Evolutionary conservation across 495 filamentous ascomycete genomes (phyloP).

Genomic region (Haplographium delicatum): DNA sequence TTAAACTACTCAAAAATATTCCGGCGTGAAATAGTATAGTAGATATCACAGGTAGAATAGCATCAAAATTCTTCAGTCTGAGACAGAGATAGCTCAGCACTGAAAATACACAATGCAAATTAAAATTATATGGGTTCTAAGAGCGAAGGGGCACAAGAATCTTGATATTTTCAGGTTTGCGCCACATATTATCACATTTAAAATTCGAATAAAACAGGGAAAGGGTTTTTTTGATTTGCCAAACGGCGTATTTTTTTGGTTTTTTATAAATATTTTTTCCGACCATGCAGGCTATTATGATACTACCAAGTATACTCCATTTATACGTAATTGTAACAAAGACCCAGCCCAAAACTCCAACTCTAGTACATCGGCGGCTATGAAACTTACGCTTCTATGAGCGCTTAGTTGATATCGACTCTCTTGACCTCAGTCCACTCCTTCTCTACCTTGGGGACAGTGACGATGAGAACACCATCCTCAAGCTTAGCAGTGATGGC

Average conservation of each 20-base stretch:
- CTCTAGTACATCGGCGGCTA: background rate
- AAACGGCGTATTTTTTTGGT: constrained; percentile 17
- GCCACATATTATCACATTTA: constrained; percentile 1
- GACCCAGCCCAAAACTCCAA: constrained; percentile 4
- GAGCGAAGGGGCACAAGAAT: too few species aligned
- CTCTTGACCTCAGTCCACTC: constrained; percentile 55
- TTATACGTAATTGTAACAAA: constrained; percentile 2
- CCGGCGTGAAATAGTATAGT: too few species aligned
- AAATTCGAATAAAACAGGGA: too few species aligned
- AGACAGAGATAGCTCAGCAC: too few species aligned
- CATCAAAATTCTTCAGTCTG: too few species aligned
- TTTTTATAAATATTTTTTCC: constrained; percentile 8
- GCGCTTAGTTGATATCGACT: constrained; percentile 48
- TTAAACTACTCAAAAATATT: too few species aligned
- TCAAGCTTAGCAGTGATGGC: constrained; percentile 61
- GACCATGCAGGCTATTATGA: constrained; percentile 14
- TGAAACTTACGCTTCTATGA: background rate
- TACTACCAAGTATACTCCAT: constrained; percentile 1
- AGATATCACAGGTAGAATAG: too few species aligned
- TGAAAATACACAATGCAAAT: too few species aligned
- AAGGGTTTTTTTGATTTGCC: constrained; percentile 3
- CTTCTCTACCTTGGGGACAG: constrained; percentile 61
- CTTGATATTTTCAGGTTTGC: too few species aligned
- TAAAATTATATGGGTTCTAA: too few species aligned
- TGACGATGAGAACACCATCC: constrained; percentile 58